Evolutionary conservation across 257 asterid species (phyloP), one percentile per base, ranked within the genome.

Genomic region (Solanum verrucosum): DNA sequence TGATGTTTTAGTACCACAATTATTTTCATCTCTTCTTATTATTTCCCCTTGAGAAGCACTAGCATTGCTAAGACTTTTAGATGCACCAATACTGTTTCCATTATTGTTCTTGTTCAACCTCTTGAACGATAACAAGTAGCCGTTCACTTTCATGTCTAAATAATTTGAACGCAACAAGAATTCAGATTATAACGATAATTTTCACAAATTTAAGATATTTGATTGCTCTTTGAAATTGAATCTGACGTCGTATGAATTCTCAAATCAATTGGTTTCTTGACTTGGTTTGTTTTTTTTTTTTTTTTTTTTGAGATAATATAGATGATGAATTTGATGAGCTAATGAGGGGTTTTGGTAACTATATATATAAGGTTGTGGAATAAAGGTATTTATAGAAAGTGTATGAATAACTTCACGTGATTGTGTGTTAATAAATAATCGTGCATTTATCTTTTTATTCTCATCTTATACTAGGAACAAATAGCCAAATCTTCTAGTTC

Each of bases 101-200:
- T 18, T 34, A 9, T 34, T 9, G 23, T 90, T 94, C 91, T 86
- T 88, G 90, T 90, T 91, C 29, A 95, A 89, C 89, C 90, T 89
- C 91, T 90, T 92, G 91, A 93, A 94, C 84, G 93, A 88, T 83
- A 89, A 88, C 42, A 91, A 89, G 38, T 92, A 87, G 73, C 84
- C 89, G 12, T 92, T 88, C 87, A 88, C 93, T 92, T 92, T 94
- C 93, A 90, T 89, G 95, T 93, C 91, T 68, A 13, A 34, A 37
- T 44, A 56, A 34, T 15, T 21, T 23, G 27, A 34, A 20, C 9
- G 12, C 5, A 29, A 0, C 23, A 31, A 72, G 27, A 72, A 72
- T 18, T 72, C 15, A 18, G 25, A 72, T 13, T 72, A 4, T 72
- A 4, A 18, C 1, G 25, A 33, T 0, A 16, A 31, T 31, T 68